Percentiles rank a stretch among this genome's conserved stretches.
Conservation (phyloP, 2,329 filamentous ascomycete genomes). For the Thelonectria discophora region DNA sequence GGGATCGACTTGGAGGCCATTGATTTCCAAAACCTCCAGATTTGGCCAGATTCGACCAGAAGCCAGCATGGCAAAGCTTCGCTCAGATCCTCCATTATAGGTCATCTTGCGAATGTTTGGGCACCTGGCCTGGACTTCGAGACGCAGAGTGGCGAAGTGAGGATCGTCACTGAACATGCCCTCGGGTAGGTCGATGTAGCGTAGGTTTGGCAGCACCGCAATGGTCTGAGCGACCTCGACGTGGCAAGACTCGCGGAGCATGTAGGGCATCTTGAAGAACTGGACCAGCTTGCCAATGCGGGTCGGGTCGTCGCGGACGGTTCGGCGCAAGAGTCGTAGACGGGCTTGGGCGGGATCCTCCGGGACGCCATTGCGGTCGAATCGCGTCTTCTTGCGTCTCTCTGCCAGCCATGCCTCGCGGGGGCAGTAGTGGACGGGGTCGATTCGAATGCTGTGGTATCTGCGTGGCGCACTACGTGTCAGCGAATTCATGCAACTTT, state of each 20-base stretch:
- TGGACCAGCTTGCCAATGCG: slow-evolving; percentile 74
- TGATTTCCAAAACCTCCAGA: slow-evolving; percentile 78
- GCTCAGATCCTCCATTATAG: slow-evolving; percentile 81
- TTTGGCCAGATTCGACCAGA: slow-evolving; percentile 72
- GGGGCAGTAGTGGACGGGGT: slow-evolving; percentile 93
- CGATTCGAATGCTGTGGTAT: slow-evolving; percentile 90
- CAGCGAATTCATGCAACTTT: slow-evolving; percentile 20
- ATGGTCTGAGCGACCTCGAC: slow-evolving; percentile 86
- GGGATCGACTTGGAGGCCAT: slow-evolving; percentile 74
- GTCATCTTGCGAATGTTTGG: slow-evolving; percentile 89
- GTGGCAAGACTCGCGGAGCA: slow-evolving; percentile 89
- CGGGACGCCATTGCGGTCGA: slow-evolving; percentile 80
- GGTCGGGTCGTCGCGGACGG: slow-evolving; percentile 79
- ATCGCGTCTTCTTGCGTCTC: slow-evolving; percentile 76
- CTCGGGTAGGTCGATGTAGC: slow-evolving; percentile 89
- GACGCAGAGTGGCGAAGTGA: slow-evolving; percentile 76
- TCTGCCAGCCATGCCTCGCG: slow-evolving; percentile 84
- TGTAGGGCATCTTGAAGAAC: slow-evolving; percentile 90
- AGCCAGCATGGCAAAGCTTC: slow-evolving; percentile 75
- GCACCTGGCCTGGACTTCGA: slow-evolving; percentile 86
- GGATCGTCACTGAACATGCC: slow-evolving; percentile 86
- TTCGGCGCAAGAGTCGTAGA: slow-evolving; percentile 80
- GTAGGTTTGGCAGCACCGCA: slow-evolving; percentile 83
- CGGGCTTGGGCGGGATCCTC: slow-evolving; percentile 82
- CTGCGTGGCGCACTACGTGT: slow-evolving; percentile 53